These are phyloP conservation scores for Cicer chorassanicum DNA, from an alignment of 306 rosid species.

Conservation along the genomic window DNA sequence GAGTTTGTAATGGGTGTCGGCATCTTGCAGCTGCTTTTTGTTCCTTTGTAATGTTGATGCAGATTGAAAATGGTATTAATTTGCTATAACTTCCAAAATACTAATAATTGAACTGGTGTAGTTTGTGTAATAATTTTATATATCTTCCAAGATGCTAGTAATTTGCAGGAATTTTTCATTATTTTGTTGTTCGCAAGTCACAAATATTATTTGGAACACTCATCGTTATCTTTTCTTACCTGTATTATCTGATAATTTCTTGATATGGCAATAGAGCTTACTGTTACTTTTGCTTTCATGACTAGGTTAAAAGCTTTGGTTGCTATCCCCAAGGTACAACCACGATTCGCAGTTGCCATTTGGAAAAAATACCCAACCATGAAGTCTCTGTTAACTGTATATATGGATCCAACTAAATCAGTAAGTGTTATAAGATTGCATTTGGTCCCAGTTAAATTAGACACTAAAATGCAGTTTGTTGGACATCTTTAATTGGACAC, in stretches of 20 bases:
- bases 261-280: background rate
- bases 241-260: conserved; percentile 26
- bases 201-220: conserved; percentile 17
- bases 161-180: background rate
- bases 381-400: conserved; percentile 80
- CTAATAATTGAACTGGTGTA: background rate
- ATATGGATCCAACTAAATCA: conserved; percentile 78
- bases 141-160: background rate
- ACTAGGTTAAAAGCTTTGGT: conserved; percentile 92
- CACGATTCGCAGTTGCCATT: conserved; percentile 88
- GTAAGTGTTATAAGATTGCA: conserved; percentile 51
- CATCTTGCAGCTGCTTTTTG: background rate
- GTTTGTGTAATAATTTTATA: background rate
- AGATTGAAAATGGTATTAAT: conserved; percentile 19
- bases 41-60: background rate
- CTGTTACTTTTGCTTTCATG: conserved; percentile 38
- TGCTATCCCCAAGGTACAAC: conserved; percentile 94
- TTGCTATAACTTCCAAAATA: conserved; percentile 3
- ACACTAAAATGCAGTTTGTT: conserved; percentile 31
- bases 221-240: background rate
- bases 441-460: conserved; percentile 25
- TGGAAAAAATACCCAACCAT: conserved; percentile 90
- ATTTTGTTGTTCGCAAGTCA: conserved; percentile 3
- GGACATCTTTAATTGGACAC: conserved; percentile 12
- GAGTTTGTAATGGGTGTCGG: background rate